Conservation (phyloP, 768 basidiomycete genomes). For the Rhizopogon rudus region DNA sequence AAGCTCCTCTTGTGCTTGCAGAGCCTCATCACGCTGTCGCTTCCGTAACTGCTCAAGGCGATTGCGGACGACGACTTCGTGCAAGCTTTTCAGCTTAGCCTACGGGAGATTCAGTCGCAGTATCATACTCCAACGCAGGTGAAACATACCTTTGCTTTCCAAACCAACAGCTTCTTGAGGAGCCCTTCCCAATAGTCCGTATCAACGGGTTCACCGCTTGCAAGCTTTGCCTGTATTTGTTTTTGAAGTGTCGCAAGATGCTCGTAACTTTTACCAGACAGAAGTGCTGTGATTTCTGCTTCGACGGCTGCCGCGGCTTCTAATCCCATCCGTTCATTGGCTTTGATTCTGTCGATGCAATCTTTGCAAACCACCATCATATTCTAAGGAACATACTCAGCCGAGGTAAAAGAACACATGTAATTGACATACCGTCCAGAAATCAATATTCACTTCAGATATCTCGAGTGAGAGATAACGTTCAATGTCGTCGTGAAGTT, state of each 20-base stretch:
- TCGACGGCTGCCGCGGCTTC: conserved; percentile 80
- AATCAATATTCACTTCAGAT: conserved; percentile 83
- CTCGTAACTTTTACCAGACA: conserved; percentile 83
- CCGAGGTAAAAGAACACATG: not conserved
- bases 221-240: conserved; percentile 82
- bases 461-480: conserved; percentile 86
- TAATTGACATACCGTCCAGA: conserved; percentile 78
- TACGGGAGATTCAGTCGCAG: conserved; percentile 25
- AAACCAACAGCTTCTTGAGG: conserved; percentile 87
- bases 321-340: conserved; percentile 54
- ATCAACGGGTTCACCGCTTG: conserved; percentile 91
- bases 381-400: conserved; percentile 45
- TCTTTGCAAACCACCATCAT: conserved; percentile 98
- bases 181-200: conserved; percentile 97
- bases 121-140: not conserved
- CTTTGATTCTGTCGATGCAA: conserved; percentile 71
- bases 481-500: conserved; percentile 93
- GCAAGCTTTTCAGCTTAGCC: conserved; percentile 88
- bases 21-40: conserved; percentile 91
- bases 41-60: conserved; percentile 94
- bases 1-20: conserved; percentile 89
- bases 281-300: conserved; percentile 71
- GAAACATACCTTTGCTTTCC: conserved; percentile 84
- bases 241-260: conserved; percentile 80
- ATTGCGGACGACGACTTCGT: conserved; percentile 96